phyloP scores from a whole-genome alignment of 2,329 filamentous ascomycete genomes.

The Arthrobotrys iridis region DNA sequence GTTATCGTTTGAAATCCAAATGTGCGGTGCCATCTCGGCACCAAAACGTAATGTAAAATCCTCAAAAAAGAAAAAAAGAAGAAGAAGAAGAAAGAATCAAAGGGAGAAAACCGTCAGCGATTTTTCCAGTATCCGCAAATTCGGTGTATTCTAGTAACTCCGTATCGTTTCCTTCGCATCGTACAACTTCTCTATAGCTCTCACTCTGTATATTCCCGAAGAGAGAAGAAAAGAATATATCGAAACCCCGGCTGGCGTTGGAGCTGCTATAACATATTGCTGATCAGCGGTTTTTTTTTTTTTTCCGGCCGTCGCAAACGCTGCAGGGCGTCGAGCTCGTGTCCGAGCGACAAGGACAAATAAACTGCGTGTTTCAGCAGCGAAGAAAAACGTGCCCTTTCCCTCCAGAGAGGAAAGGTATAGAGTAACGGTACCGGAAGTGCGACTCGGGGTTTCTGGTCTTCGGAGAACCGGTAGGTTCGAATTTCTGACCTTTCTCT shows the following conservation, averaged over 20 bases:
- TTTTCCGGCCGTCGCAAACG: background rate
- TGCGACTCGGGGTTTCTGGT: background rate
- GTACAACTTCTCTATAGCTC: background rate
- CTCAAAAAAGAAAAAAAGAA: background rate
- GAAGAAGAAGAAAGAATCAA: background rate
- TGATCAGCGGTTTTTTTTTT: background rate
- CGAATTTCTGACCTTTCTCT: too few relatives aligned
- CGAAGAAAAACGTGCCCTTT: background rate
- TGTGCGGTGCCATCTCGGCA: slow-evolving; percentile 38
- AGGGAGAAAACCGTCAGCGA: slow-evolving; percentile 8
- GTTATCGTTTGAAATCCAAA: background rate
- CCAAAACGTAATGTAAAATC: background rate
- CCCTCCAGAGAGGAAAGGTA: background rate
- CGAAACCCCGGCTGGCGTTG: background rate
- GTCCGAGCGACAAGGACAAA: background rate
- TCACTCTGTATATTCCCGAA: background rate
- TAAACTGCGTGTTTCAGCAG: slow-evolving; percentile 39
- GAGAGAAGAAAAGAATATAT: too few relatives aligned
- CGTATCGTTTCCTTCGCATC: slow-evolving; percentile 25
- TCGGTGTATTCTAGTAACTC: slow-evolving; percentile 5
- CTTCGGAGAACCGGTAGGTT: too few relatives aligned
- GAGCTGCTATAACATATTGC: background rate
- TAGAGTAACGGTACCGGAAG: background rate
- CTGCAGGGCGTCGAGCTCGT: background rate
- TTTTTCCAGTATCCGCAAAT: slow-evolving; percentile 8